Evolutionary conservation across 1,284 basidiomycete genomes (phyloP).

Genomic region (Schizophyllum amplum): DNA sequence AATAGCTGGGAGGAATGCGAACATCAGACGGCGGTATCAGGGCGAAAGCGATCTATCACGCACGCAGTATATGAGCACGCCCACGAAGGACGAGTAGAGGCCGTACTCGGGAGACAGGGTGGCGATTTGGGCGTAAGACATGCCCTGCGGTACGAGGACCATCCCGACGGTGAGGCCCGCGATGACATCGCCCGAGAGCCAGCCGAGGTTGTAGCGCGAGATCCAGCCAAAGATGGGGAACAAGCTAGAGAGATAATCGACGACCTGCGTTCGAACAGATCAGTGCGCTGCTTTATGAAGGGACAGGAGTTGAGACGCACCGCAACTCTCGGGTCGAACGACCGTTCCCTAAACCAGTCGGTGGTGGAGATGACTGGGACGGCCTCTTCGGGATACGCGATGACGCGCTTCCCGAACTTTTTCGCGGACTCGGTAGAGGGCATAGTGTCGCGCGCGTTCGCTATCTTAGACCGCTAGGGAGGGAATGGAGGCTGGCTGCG

Average conservation of each 20-base stretch:
- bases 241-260: slow-evolving; percentile 56
- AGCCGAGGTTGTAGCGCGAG: slow-evolving; percentile 72
- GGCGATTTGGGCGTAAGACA: too few relatives aligned
- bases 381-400: slow-evolving; percentile 52
- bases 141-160: slow-evolving; percentile 89
- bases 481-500: too few relatives aligned
- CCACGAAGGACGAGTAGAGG: slow-evolving; percentile 93
- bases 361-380: slow-evolving; percentile 50
- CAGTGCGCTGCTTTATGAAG: slow-evolving; percentile 8
- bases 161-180: slow-evolving; percentile 89
- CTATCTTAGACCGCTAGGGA: too few relatives aligned
- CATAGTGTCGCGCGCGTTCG: too few relatives aligned
- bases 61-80: slow-evolving; percentile 78
- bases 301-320: slow-evolving; percentile 27
- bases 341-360: slow-evolving; percentile 40
- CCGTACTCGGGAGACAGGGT: slow-evolving; percentile 84
- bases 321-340: slow-evolving; percentile 34
- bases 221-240: slow-evolving; percentile 89
- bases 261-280: slow-evolving; percentile 30
- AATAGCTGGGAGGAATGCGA: slow-evolving; percentile 57
- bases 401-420: slow-evolving; percentile 46
- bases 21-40: slow-evolving; percentile 14
- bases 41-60: slow-evolving; percentile 19
- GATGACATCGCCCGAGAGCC: slow-evolving; percentile 76
- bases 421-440: slow-evolving; percentile 32